A percentile compares a stretch with the other conserved stretches of the same genome.
phyloP scores from a whole-genome alignment of 2,329 filamentous ascomycete genomes.

The Cephalotrichum gorgonifer region DNA sequence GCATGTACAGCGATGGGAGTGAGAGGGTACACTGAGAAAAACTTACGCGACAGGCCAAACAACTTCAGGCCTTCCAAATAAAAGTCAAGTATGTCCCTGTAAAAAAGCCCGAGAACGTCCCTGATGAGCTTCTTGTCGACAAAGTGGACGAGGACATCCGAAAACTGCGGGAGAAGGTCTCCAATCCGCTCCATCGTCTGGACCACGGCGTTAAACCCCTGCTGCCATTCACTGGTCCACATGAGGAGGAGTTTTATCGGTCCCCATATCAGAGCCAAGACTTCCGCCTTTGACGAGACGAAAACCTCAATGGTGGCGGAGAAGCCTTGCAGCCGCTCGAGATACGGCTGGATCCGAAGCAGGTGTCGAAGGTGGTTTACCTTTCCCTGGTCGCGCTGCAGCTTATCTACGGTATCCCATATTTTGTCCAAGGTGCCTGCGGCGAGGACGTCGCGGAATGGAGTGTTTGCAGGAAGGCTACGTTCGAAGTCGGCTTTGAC shows the following conservation, averaged over 20 bases:
- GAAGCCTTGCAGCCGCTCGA: slow-evolving; percentile 17
- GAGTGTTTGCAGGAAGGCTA: too few species aligned
- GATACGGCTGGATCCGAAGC: slow-evolving; percentile 16
- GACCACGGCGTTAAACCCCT: neutral
- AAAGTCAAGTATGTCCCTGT: slow-evolving; percentile 1
- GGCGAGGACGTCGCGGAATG: too few species aligned
- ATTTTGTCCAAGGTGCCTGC: too few species aligned
- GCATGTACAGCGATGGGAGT: neutral
- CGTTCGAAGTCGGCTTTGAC: too few species aligned
- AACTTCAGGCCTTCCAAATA: neutral
- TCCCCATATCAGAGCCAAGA: slow-evolving; percentile 25
- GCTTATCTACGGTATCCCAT: too few species aligned
- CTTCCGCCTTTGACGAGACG: slow-evolving; percentile 21
- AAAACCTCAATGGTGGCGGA: slow-evolving; percentile 13
- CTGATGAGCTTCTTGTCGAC: neutral
- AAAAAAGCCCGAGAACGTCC: neutral
- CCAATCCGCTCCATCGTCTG: neutral
- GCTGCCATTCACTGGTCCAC: neutral
- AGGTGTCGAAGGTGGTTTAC: too few species aligned
- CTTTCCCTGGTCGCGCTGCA: too few species aligned
- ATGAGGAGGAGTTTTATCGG: slow-evolving; percentile 11
- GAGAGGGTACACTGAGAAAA: neutral
- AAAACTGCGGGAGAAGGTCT: neutral
- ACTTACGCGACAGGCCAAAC: neutral
- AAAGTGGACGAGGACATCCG: neutral